phyloP scores from a whole-genome alignment of 164 flowering plant genomes.

The Vitis rupestris region DNA sequence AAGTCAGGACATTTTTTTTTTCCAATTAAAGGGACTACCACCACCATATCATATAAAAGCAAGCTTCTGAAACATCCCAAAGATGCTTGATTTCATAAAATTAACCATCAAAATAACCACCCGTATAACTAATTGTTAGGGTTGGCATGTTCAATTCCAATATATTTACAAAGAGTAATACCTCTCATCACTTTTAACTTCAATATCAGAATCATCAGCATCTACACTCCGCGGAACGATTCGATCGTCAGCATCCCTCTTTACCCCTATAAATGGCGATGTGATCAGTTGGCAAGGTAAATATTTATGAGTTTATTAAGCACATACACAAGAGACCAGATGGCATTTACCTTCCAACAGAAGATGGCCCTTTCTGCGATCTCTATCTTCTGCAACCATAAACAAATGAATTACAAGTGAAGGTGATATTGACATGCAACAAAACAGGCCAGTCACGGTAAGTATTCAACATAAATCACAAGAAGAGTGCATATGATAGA shows the following conservation, averaged over 20 bases:
- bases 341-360: constrained; percentile 74
- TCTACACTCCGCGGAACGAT: constrained; percentile 74
- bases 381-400: constrained; percentile 81
- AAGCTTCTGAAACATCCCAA: no score
- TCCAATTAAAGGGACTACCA: not conserved
- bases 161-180: constrained; percentile 15
- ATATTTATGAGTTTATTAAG: not conserved
- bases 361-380: constrained; percentile 75
- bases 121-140: not conserved
- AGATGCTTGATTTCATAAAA: no score
- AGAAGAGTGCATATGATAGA: not conserved
- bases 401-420: not conserved
- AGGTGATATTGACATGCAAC: not conserved
- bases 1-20: not conserved
- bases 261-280: constrained; percentile 47
- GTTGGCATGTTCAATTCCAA: not conserved
- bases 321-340: no score
- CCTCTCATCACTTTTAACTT: constrained; percentile 81
- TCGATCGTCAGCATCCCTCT: constrained; percentile 81
- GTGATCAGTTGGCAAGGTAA: constrained; percentile 8
- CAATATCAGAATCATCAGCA: constrained; percentile 98
- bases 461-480: not conserved
- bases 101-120: no score
- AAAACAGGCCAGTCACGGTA: not conserved
- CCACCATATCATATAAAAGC: not conserved